Evolutionary conservation across 306 rosid species (phyloP), one percentile per base, ranked within the genome.

Genomic region (Senna tora): DNA sequence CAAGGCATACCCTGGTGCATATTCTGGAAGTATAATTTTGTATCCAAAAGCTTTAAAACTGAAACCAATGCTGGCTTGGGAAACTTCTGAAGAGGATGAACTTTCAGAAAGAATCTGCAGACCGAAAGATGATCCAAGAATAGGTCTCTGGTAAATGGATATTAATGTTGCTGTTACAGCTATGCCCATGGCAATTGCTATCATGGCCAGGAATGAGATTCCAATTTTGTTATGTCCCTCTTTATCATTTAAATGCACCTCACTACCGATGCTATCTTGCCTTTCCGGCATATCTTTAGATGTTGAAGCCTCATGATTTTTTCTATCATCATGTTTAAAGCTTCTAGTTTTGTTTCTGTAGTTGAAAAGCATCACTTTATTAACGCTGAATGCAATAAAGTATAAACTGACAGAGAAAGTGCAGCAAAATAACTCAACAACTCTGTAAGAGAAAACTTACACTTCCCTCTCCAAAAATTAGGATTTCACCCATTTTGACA

Each of bases 1-100:
- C 5, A 51, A 20, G 32, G 65, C 16, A 38, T 86, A 88, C 91
- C 89, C 89, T 17, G 89, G 89, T 65, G 94, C 87, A 77, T 75
- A 80, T 82, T 84, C 86, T 33, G 87, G 89, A 77, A 88, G 78
- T 56, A 82, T 33, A 58, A 84, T 50, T 63, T 49, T 86, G 80
- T 75, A 73, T 28, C 87, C 87, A 55, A 88, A 86, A 73, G 71
- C 72, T 66, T 80, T 79, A 78, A 88, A 68, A 30, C 83, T 73
- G 57, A 83, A 86, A n/a, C 87, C 84, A 62, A 69, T 81, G 21
- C 80, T 80, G 51, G 70, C 42, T 9, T 77, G 66, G 39, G 71
- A 74, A 78, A 66, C 67, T 38, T 66, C 62, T 41, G 89, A 82
- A 69, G 90, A 75, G 59, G 83, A 63, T 67, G 84, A 81, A 65